These are phyloP conservation scores for Fistulifera pelliculosa DNA, from an alignment of 108 stramenopile species.

Conservation along the genomic window DNA sequence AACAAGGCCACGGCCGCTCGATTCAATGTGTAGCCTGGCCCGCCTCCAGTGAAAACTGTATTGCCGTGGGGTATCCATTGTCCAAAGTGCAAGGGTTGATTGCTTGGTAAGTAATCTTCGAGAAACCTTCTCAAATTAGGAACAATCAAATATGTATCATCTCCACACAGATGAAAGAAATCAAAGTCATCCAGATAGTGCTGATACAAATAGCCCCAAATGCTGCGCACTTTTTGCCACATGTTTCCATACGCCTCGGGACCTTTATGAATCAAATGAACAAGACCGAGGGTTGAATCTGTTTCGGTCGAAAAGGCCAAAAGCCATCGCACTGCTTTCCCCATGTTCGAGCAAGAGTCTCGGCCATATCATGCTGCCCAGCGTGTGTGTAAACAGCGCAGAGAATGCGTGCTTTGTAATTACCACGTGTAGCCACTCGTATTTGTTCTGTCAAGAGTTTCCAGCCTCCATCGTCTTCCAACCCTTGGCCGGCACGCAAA, in stretches of 20 bases:
- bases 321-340: conserved; percentile 79
- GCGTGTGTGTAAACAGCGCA: conserved; percentile 20
- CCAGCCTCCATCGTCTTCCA: conserved; percentile 32
- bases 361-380: conserved; percentile 16
- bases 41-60: conserved; percentile 12
- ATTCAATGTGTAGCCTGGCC: conserved; percentile 37
- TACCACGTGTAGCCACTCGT: not conserved
- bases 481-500: conserved; percentile 19
- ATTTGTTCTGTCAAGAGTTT: conserved; percentile 29
- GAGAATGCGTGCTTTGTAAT: conserved; percentile 5
- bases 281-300: conserved; percentile 29
- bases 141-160: conserved; percentile 50
- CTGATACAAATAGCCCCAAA: conserved; percentile 59
- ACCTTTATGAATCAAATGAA: conserved; percentile 61
- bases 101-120: conserved; percentile 17
- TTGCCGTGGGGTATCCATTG: conserved; percentile 1
- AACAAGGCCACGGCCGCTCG: conserved; percentile 19
- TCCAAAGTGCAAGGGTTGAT: not conserved
- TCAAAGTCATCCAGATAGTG: conserved; percentile 72
- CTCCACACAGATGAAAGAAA: conserved; percentile 66
- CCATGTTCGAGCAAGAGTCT: conserved; percentile 15
- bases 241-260: conserved; percentile 70
- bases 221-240: conserved; percentile 84
- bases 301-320: conserved; percentile 56
- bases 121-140: conserved; percentile 25